Base-by-base conservation (phyloP, 768 basidiomycete genomes). In the Mycena metata region DNA sequence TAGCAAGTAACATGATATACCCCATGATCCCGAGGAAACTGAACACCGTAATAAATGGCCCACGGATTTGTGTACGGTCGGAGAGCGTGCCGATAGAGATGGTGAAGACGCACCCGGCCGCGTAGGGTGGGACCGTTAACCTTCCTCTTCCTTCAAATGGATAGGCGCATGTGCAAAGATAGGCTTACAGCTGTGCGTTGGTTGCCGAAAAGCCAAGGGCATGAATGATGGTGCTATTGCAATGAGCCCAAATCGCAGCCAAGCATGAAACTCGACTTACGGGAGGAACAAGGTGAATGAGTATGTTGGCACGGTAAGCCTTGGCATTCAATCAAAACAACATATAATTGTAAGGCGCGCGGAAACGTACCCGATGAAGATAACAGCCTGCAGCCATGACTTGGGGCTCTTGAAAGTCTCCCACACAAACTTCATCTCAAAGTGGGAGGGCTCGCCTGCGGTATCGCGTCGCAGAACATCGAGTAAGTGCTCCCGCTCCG, bases 171-270 rank as follows among this genome's bases (percentile, higher is more conserved):
- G 21, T 42, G n/a, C 17, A 12, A 50, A 9, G 26, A 47, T 9
- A 24, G n/a, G 5, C 71, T 47, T 50, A 76, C 55, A 83, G 74
- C 54, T 83, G 80, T 12, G 81, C 82, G 15, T 73, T 33, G 0
- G 81, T 76, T 39, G 86, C 79, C 4, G 83, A 80, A 73, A 78
- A 87, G 12, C 86, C 85, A 4, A 87, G 72, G 5, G 74, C 70
- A 35, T 73, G 73, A 64, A 80, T 76, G 59, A 80, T 79, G 15
- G 77, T 78, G 4, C 67, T 69, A 12, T 50, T 39, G 10, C 8
- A 16, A n/a, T 59, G 49, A 49, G 26, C 16, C 15, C 8, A 30
- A 4, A 9, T 15, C 30, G 10, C 2, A 12, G 9, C 11, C 21
- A 49, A 10, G 10, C n/a, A 23, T 10, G 7, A 21, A 17, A 45